Percentiles rank a stretch among this genome's conserved stretches.
These are phyloP conservation scores for Torrubiellomyces zombiae DNA, from an alignment of 2,329 filamentous ascomycete species.

Conservation along the genomic window DNA sequence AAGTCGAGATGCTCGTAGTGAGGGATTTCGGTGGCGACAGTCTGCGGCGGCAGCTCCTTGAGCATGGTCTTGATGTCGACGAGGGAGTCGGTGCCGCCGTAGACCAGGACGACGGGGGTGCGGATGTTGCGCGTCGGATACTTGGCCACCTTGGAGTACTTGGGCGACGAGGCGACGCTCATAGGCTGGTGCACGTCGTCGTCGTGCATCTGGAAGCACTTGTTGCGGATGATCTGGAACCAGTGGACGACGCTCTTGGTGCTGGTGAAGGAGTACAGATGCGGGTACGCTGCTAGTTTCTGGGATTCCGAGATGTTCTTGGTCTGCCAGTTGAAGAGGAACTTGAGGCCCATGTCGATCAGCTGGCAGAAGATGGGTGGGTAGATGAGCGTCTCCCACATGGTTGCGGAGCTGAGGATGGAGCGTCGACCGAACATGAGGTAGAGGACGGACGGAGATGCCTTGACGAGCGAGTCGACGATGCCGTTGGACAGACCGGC, in stretches of 20 bases:
- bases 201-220: conserved; percentile 96
- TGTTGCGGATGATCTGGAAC: conserved; percentile 97
- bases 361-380: conserved; percentile 80
- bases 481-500: conserved; percentile 79
- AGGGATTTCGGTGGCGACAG: conserved; percentile 69
- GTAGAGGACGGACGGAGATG: conserved; percentile 82
- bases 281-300: conserved; percentile 88
- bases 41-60: conserved; percentile 69
- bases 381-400: conserved; percentile 95
- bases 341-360: conserved; percentile 66
- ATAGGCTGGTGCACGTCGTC: conserved; percentile 75
- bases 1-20: conserved; percentile 97
- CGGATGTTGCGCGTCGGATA: conserved; percentile 96
- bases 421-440: conserved; percentile 83
- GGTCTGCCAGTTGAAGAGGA: conserved; percentile 81
- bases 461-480: conserved; percentile 84
- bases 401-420: conserved; percentile 81
- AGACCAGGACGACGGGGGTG: conserved; percentile 83
- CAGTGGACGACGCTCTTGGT: conserved; percentile 96
- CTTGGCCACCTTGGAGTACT: conserved; percentile 90
- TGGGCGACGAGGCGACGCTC: conserved; percentile 50
- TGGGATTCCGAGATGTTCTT: conserved; percentile 72
- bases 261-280: conserved; percentile 91
- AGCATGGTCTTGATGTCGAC: conserved; percentile 92
- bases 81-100: conserved; percentile 83